A percentile compares a stretch with the other conserved stretches of the same genome.
These are phyloP conservation scores for Apophysomyces ossiformis DNA, from an alignment of 371 early-diverging fungal genomes.

Conservation along the genomic window DNA sequence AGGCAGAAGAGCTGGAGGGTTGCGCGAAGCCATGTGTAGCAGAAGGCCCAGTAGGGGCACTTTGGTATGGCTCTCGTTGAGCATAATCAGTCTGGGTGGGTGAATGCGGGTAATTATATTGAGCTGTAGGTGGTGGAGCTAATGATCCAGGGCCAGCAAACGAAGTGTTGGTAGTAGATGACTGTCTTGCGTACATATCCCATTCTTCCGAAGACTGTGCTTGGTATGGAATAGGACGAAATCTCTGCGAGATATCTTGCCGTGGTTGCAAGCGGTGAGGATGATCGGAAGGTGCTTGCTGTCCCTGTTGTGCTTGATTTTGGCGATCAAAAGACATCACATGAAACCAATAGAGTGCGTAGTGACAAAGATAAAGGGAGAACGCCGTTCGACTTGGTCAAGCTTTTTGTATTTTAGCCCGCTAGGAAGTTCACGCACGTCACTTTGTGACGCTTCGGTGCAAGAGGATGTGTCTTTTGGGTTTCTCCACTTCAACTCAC, in stretches of 20 bases:
- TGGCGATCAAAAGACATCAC: constrained; percentile 45
- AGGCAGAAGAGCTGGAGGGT: constrained; percentile 2
- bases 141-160: constrained; percentile 21
- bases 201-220: constrained; percentile 18
- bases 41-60: constrained; percentile 8
- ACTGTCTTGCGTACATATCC: constrained; percentile 19
- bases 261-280: constrained; percentile 5
- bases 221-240: constrained; percentile 10
- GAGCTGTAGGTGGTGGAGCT: constrained; percentile 15
- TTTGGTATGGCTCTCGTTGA: constrained; percentile 21
- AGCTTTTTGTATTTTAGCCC: constrained; percentile 7
- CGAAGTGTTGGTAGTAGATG: constrained; percentile 11
- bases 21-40: background rate
- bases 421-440: constrained; percentile 20
- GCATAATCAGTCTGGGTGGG: constrained; percentile 16
- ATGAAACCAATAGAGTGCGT: constrained; percentile 13
- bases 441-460: constrained; percentile 31
- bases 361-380: constrained; percentile 4
- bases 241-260: constrained; percentile 11
- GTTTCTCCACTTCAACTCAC: too few relatives aligned
- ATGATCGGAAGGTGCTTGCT: constrained; percentile 30
- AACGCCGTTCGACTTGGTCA: constrained; percentile 5
- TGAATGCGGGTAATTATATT: constrained; percentile 14
- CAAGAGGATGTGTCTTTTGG: background rate
- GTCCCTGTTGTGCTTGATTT: constrained; percentile 31